A percentile compares a stretch with the other conserved stretches of the same genome.
Conservation (phyloP, 441 rosid genomes). For the Erysimum cheiri region DNA sequence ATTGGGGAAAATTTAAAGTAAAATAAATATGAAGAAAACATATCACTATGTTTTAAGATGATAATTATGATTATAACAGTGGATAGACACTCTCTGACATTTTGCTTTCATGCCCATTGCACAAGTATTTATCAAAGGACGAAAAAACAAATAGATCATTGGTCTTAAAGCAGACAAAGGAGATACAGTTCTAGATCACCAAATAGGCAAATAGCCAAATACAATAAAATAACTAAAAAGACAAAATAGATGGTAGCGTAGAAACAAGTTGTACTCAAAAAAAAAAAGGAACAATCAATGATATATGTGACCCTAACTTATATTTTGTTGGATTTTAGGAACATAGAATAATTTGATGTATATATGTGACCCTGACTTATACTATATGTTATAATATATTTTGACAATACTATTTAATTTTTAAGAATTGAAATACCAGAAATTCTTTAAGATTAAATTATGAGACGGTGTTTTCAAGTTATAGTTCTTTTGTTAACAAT, state of each 20-base stretch:
- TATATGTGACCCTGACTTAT: slow-evolving; percentile 6
- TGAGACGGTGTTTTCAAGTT: neutral
- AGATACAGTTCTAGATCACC: slow-evolving; percentile 29
- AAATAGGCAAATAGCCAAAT: slow-evolving; percentile 16
- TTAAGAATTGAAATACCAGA: neutral
- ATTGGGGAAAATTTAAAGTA: neutral
- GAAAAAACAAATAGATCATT: slow-evolving; percentile 33
- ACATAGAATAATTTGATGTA: neutral
- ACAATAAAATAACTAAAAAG: neutral
- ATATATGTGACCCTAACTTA: slow-evolving; percentile 19
- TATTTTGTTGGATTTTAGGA: slow-evolving; percentile 10
- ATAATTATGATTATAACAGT: slow-evolving; percentile 1
- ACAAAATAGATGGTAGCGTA: slow-evolving; percentile 11
- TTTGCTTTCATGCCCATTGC: slow-evolving; percentile 37
- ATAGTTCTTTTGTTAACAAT: too few relatives aligned
- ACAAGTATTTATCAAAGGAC: slow-evolving; percentile 11
- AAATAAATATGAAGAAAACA: neutral
- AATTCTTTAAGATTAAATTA: neutral
- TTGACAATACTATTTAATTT: neutral
- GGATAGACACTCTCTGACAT: slow-evolving; percentile 37
- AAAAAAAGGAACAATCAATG: slow-evolving; percentile 2
- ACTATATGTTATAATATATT: neutral
- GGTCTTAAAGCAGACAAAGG: slow-evolving; percentile 33
- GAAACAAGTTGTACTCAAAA: slow-evolving; percentile 7
- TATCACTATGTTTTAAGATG: slow-evolving; percentile 7